These are phyloP conservation scores for Zychaea mexicana DNA, from an alignment of 371 early-diverging fungal genomes.

Conservation along the genomic window DNA sequence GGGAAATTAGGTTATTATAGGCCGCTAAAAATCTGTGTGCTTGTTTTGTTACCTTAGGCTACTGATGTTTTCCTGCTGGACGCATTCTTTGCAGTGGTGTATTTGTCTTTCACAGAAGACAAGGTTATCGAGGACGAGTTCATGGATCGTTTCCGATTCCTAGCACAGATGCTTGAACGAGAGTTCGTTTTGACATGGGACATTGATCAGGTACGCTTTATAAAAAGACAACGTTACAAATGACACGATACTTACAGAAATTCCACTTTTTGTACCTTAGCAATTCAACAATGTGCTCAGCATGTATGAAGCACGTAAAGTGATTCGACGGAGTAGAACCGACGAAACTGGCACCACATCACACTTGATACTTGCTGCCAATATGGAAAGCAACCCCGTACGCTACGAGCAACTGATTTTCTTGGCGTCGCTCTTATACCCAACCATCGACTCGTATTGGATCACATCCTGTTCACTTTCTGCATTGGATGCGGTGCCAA, in stretches of 20 bases:
- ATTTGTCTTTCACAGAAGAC: constrained; percentile 41
- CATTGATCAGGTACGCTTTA: constrained; percentile 37
- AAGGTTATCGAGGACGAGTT: constrained; percentile 44
- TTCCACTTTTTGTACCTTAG: constrained; percentile 6
- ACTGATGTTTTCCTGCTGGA: constrained; percentile 43
- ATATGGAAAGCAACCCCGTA: constrained; percentile 34
- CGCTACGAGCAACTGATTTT: constrained; percentile 48
- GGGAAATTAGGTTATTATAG: background rate
- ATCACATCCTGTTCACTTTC: constrained; percentile 55
- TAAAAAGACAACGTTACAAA: background rate
- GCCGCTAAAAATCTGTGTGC: background rate
- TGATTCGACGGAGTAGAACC: constrained; percentile 19
- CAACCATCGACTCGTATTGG: constrained; percentile 54
- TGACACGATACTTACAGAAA: background rate
- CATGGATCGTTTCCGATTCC: constrained; percentile 49
- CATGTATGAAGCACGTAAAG: constrained; percentile 22
- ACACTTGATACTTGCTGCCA: constrained; percentile 26
- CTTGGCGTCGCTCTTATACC: constrained; percentile 48
- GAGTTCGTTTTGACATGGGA: constrained; percentile 50
- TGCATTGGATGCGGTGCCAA: constrained; percentile 49
- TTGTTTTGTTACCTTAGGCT: constrained; percentile 10
- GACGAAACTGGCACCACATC: constrained; percentile 3
- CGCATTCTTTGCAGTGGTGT: constrained; percentile 50
- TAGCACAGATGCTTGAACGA: constrained; percentile 45
- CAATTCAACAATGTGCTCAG: constrained; percentile 30